Percentiles rank a stretch among this genome's conserved stretches.
Conservation (phyloP, 768 basidiomycete species). For the Rhodosporidiobolus sp. region DNA sequence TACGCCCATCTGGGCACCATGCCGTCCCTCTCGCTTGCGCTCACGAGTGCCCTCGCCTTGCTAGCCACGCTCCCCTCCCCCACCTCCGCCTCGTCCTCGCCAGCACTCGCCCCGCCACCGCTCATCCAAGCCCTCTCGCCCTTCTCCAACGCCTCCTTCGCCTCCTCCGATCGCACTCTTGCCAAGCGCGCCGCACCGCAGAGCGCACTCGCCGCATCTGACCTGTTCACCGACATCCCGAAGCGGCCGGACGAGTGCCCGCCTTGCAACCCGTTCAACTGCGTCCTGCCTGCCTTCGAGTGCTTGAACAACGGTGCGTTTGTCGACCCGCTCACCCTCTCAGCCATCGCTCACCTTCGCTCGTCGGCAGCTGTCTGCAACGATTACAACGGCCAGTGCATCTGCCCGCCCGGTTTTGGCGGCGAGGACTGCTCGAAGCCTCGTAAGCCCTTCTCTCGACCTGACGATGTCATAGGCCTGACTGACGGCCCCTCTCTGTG, state of each 20-base stretch:
- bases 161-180: background rate
- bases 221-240: conserved; percentile 1
- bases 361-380: conserved; percentile 68
- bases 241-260: conserved; percentile 32
- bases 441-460: conserved; percentile 58
- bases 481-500: background rate
- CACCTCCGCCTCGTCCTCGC: background rate
- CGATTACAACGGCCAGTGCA: conserved; percentile 88
- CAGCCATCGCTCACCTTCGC: background rate
- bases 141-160: conserved; percentile 14
- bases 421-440: conserved; percentile 92
- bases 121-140: conserved; percentile 22
- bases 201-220: background rate
- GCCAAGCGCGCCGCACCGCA: background rate
- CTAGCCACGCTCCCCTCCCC: conserved; percentile 2
- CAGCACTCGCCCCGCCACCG: background rate
- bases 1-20: too few species aligned
- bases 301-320: conserved; percentile 65
- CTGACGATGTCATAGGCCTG: rapidly evolving
- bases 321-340: too few species aligned
- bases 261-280: conserved; percentile 73
- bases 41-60: background rate
- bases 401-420: conserved; percentile 95
- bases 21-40: background rate
- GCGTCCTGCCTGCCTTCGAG: conserved; percentile 80